These are phyloP conservation scores for Ascochyta pisi DNA, from an alignment of 2,329 filamentous ascomycete genomes.

Conservation along the genomic window DNA sequence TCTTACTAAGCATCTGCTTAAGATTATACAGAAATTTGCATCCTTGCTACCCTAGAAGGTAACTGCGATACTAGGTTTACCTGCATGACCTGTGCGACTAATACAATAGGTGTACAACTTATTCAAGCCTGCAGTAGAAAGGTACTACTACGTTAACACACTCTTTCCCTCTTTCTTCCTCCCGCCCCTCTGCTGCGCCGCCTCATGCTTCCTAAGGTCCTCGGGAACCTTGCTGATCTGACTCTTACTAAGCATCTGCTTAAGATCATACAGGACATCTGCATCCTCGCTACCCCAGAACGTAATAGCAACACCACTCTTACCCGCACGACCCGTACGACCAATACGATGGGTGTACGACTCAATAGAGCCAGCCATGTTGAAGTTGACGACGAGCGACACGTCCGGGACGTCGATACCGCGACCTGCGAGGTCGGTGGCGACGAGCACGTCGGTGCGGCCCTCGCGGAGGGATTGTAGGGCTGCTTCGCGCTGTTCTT, in stretches of 20 bases:
- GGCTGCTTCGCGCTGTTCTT: conserved; percentile 95
- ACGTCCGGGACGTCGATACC: conserved; percentile 98
- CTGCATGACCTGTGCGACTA: conserved; percentile 94
- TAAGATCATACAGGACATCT: conserved; percentile 91
- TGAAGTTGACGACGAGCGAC: conserved; percentile 95
- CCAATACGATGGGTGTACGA: conserved; percentile 96
- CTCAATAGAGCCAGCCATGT: conserved; percentile 94
- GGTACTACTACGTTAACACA: conserved; percentile 13
- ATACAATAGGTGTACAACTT: conserved; percentile 95
- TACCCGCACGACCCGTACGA: conserved; percentile 95
- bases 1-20: conserved; percentile 94
- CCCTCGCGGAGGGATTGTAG: conserved; percentile 84
- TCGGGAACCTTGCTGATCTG: conserved; percentile 88
- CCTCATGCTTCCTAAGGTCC: conserved; percentile 86
- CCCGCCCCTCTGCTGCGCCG: conserved; percentile 80
- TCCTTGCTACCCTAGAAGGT: conserved; percentile 95
- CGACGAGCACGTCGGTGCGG: conserved; percentile 85
- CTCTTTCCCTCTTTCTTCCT: conserved; percentile 27
- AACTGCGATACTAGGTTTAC: conserved; percentile 94
- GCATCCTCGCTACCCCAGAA: conserved; percentile 91
- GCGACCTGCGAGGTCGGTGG: conserved; percentile 92
- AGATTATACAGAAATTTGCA: conserved; percentile 88
- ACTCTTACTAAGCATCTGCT: conserved; percentile 94
- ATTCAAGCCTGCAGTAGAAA: not conserved
- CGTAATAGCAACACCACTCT: conserved; percentile 94